Conservation (phyloP, 306 rosid species). For the Vigna radiata region DNA sequence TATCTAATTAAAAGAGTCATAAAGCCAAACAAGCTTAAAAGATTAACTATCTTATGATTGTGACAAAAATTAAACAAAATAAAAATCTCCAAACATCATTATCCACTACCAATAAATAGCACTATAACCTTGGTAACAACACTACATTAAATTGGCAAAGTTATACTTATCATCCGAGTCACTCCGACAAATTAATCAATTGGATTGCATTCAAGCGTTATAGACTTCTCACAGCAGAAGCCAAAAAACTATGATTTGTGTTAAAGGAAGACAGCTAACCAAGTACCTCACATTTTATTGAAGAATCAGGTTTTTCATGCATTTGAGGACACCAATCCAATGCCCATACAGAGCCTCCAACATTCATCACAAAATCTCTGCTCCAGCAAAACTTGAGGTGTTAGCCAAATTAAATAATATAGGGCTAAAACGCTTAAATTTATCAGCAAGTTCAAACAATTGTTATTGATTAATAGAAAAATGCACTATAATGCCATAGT, state of each 20-base stretch:
- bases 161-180: neutral
- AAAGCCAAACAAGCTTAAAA: too few relatives aligned
- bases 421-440: slow-evolving; percentile 13
- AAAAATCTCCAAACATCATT: slow-evolving; percentile 5
- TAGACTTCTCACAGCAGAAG: neutral
- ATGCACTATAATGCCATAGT: slow-evolving; percentile 16
- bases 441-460: slow-evolving; percentile 32
- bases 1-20: too few relatives aligned
- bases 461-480: slow-evolving; percentile 16
- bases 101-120: slow-evolving; percentile 3
- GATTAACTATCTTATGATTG: too few relatives aligned
- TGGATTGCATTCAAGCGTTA: slow-evolving; percentile 29
- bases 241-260: slow-evolving; percentile 5
- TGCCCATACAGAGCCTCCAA: slow-evolving; percentile 93
- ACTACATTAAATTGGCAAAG: slow-evolving; percentile 11
- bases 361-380: slow-evolving; percentile 86
- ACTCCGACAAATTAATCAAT: slow-evolving; percentile 32
- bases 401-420: slow-evolving; percentile 38
- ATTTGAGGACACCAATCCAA: slow-evolving; percentile 94
- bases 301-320: slow-evolving; percentile 56
- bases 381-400: slow-evolving; percentile 47
- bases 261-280: slow-evolving; percentile 36
- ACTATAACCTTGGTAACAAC: neutral
- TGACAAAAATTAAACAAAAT: neutral
- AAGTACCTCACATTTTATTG: slow-evolving; percentile 77